Evolutionary conservation across 129 eudicot species (phyloP).

Genomic region (Arctium minus): DNA sequence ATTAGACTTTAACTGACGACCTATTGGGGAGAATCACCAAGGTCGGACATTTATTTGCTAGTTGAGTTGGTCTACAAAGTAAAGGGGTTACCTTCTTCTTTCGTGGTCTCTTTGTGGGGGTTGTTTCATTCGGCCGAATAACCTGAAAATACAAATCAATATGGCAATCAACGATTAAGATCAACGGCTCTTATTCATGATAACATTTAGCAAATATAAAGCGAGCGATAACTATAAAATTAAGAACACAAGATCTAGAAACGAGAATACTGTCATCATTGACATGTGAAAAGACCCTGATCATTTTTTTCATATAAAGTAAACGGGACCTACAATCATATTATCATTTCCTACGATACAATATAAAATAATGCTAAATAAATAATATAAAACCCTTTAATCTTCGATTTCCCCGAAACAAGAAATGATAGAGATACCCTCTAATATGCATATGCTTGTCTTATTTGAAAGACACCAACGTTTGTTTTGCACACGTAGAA

Average conservation of each 20-base stretch:
- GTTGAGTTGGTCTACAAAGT: too few relatives aligned
- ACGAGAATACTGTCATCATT: not conserved
- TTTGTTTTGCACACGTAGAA: constrained; percentile 38
- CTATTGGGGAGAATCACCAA: not conserved
- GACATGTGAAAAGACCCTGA: not conserved
- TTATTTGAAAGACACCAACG: constrained; percentile 1
- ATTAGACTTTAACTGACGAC: not conserved
- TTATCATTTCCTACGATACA: not conserved
- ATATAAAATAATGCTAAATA: not conserved
- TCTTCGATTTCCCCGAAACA: constrained; percentile 18
- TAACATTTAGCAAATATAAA: not conserved
- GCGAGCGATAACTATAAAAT: not conserved
- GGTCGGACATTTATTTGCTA: not conserved
- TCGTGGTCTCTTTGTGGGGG: constrained; percentile 49
- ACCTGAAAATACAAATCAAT: constrained; percentile 20
- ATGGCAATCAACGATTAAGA: not conserved
- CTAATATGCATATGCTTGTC: constrained; percentile 26
- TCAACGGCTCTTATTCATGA: not conserved
- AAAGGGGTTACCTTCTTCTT: constrained; percentile 39
- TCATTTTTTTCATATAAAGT: not conserved
- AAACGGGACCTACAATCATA: constrained; percentile 8
- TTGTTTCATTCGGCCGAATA: constrained; percentile 21
- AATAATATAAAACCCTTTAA: not conserved
- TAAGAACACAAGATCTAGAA: not conserved
- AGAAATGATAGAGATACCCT: constrained; percentile 15